A percentile compares a stretch with the other conserved stretches of the same genome.
These are phyloP conservation scores for Solanum corneliomulleri DNA, from an alignment of 257 asterid species.

Conservation along the genomic window DNA sequence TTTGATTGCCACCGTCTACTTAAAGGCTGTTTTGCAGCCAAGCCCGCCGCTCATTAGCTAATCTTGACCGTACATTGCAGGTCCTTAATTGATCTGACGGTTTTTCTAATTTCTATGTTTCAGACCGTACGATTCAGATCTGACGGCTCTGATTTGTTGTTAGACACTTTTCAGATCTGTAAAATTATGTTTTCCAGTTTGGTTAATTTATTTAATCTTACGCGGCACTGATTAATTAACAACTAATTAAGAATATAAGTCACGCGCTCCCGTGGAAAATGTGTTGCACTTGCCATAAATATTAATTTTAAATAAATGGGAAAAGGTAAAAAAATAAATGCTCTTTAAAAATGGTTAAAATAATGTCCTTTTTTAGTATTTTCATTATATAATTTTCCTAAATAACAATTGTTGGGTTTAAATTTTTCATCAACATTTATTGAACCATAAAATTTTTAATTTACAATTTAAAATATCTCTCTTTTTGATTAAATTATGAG, in stretches of 20 bases:
- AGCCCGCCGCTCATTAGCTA: slow-evolving; percentile 4
- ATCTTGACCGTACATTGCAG: slow-evolving; percentile 16
- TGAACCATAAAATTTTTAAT: neutral
- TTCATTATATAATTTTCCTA: neutral
- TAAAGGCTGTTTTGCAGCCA: slow-evolving; percentile 11
- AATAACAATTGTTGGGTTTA: neutral
- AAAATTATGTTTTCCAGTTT: neutral
- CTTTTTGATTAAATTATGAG: neutral
- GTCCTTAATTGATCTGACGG: slow-evolving; percentile 20
- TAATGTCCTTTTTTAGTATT: neutral
- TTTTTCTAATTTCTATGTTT: neutral
- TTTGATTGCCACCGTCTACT: slow-evolving; percentile 9
- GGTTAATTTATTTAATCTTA: neutral
- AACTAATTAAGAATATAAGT: neutral
- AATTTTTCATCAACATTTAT: neutral
- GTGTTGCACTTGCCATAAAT: neutral
- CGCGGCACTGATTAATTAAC: neutral
- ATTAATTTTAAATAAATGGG: neutral
- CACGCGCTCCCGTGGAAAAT: neutral
- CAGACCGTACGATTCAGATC: neutral
- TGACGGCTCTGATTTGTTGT: neutral
- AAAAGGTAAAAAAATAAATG: neutral
- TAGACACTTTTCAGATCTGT: neutral
- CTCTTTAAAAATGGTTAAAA: neutral
- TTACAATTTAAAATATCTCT: neutral